phyloP scores from a whole-genome alignment of 257 asterid genomes.

The Przewalskia tangutica region DNA sequence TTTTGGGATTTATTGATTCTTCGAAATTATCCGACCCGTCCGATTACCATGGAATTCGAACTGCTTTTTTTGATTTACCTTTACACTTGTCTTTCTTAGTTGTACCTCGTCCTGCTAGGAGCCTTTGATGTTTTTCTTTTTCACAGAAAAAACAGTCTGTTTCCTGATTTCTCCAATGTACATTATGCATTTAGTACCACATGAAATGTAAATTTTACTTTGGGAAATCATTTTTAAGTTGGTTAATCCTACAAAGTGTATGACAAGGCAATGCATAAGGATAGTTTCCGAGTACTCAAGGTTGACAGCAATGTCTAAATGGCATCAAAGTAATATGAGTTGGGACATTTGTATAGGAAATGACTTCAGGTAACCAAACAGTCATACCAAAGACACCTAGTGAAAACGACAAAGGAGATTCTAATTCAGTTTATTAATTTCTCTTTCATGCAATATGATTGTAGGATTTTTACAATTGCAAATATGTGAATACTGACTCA shows the following conservation, averaged over 20 bases:
- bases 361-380: not conserved
- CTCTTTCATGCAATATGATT: not conserved
- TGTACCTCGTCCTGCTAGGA: too few species aligned
- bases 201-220: not conserved
- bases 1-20: not conserved
- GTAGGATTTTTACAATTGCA: not conserved
- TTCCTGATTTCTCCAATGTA: not conserved
- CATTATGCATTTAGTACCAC: not conserved
- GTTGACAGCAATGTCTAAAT: not conserved
- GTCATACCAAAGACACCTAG: not conserved
- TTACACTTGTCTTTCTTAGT: too few species aligned
- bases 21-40: not conserved
- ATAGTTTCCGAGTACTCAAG: not conserved
- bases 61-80: not conserved
- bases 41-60: not conserved
- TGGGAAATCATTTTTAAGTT: not conserved
- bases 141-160: not conserved
- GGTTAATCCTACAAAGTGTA: not conserved
- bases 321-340: not conserved
- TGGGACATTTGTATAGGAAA: not conserved
- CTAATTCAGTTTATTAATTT: not conserved
- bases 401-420: not conserved
- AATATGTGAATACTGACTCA: not conserved
- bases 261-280: not conserved
- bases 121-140: too few species aligned